These are phyloP conservation scores for Tricholomella constricta DNA, from an alignment of 768 basidiomycete genomes.

Conservation along the genomic window DNA sequence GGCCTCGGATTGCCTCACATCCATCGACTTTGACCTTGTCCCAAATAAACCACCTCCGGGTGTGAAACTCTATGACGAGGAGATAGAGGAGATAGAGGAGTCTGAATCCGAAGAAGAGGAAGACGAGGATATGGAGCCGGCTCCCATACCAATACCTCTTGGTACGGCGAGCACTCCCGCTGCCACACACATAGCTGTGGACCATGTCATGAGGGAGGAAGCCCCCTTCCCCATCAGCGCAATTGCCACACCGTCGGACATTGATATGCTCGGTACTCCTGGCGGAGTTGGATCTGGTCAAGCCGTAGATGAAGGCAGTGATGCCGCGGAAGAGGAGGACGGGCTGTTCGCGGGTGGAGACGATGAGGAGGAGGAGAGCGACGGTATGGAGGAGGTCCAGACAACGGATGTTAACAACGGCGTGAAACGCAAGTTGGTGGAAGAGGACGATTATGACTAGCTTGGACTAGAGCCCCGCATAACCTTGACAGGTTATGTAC, in stretches of 20 bases:
- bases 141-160: constrained; percentile 45
- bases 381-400: constrained; percentile 80
- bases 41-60: constrained; percentile 84
- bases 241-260: constrained; percentile 65
- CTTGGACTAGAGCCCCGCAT: constrained; percentile 12
- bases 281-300: constrained; percentile 34
- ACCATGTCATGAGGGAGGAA: constrained; percentile 42
- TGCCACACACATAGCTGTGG: constrained; percentile 34
- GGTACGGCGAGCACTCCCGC: constrained; percentile 25
- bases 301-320: constrained; percentile 65
- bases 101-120: constrained; percentile 64
- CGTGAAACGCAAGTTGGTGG: constrained; percentile 76
- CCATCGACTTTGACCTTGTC: constrained; percentile 84
- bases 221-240: constrained; percentile 62
- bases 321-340: constrained; percentile 72
- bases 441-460: constrained; percentile 87
- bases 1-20: constrained; percentile 67
- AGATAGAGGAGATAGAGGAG: constrained; percentile 81
- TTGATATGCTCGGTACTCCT: constrained; percentile 60
- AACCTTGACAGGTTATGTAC: constrained; percentile 17
- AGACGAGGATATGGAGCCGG: constrained; percentile 72
- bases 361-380: constrained; percentile 77
- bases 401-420: constrained; percentile 54
- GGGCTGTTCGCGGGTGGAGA: constrained; percentile 77
- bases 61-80: constrained; percentile 75